phyloP scores from a whole-genome alignment of 495 filamentous ascomycete genomes.

The Paragyromitra xinjiangensis region DNA sequence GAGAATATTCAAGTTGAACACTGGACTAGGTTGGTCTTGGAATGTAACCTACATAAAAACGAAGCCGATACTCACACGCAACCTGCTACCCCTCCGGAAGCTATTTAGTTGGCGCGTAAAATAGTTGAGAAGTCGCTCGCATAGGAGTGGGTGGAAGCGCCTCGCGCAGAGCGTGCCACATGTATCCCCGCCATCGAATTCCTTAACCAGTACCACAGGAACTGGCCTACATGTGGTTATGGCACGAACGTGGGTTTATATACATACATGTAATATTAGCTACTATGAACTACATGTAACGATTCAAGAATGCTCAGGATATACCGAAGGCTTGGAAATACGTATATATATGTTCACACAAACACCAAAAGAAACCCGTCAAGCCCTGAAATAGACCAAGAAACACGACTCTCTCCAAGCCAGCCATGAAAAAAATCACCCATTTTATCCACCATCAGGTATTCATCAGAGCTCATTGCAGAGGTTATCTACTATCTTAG shows the following conservation, averaged over 20 bases:
- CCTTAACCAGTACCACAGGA: too few relatives aligned
- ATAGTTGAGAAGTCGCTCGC: constrained; percentile 60
- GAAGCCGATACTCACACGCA: constrained; percentile 62
- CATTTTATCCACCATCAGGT: too few relatives aligned
- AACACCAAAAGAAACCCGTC: too few relatives aligned
- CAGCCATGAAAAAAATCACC: too few relatives aligned
- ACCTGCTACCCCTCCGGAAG: constrained; percentile 58
- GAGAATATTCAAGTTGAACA: constrained; percentile 59
- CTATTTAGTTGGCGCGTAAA: constrained; percentile 60
- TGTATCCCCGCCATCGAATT: too few relatives aligned
- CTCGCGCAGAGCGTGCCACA: constrained; percentile 57
- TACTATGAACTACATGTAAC: constrained; percentile 35
- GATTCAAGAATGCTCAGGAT: constrained; percentile 25
- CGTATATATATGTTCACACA: neutral
- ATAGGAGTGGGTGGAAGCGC: constrained; percentile 26
- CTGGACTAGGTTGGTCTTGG: constrained; percentile 64
- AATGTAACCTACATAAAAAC: constrained; percentile 63
- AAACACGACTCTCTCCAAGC: too few relatives aligned
- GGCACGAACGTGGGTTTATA: constrained; percentile 24
- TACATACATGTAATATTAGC: constrained; percentile 38
- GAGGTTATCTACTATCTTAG: too few relatives aligned
- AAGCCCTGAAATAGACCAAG: too few relatives aligned
- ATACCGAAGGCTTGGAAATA: neutral
- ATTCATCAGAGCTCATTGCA: too few relatives aligned
- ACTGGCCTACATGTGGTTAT: neutral